These are phyloP conservation scores for Persicaria tinctoria DNA, from an alignment of 148 eudicot species.

Conservation along the genomic window DNA sequence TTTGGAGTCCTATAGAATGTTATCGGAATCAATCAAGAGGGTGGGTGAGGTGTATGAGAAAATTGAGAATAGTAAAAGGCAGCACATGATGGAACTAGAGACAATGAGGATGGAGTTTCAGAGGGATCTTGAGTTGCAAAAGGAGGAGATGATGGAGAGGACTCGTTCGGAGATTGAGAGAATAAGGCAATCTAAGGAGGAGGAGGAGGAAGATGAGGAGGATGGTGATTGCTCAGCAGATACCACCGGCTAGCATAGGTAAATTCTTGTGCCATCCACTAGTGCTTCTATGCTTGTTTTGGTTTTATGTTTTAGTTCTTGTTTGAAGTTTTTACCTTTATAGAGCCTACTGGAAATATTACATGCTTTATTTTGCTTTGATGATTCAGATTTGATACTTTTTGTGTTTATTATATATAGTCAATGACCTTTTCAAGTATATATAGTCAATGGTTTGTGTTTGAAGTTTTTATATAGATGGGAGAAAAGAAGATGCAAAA, in stretches of 20 bases:
- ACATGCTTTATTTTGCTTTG: too few relatives aligned
- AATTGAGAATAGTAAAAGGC: slow-evolving; percentile 83
- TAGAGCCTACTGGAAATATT: neutral
- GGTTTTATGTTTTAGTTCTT: neutral
- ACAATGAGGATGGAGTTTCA: slow-evolving; percentile 75
- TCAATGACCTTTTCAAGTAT: neutral
- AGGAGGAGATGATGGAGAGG: slow-evolving; percentile 79
- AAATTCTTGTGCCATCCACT: neutral
- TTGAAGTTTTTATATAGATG: too few relatives aligned
- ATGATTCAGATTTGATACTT: neutral
- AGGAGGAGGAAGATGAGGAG: slow-evolving; percentile 28
- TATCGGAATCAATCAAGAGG: slow-evolving; percentile 73
- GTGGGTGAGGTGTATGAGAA: slow-evolving; percentile 91
- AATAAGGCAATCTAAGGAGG: slow-evolving; percentile 17
- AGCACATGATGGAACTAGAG: slow-evolving; percentile 89
- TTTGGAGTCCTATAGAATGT: slow-evolving; percentile 49
- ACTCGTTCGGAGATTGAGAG: slow-evolving; percentile 67
- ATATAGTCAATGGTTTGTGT: neutral
- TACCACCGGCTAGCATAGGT: neutral
- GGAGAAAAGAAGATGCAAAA: too few relatives aligned
- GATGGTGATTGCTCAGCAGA: slow-evolving; percentile 7
- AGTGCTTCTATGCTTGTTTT: neutral
- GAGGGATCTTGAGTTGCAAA: slow-evolving; percentile 78
- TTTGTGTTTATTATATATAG: too few relatives aligned
- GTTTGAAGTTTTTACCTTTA: neutral